Base-by-base conservation (phyloP, 108 stramenopile genomes). In the Stephanodiscus minutulus region DNA sequence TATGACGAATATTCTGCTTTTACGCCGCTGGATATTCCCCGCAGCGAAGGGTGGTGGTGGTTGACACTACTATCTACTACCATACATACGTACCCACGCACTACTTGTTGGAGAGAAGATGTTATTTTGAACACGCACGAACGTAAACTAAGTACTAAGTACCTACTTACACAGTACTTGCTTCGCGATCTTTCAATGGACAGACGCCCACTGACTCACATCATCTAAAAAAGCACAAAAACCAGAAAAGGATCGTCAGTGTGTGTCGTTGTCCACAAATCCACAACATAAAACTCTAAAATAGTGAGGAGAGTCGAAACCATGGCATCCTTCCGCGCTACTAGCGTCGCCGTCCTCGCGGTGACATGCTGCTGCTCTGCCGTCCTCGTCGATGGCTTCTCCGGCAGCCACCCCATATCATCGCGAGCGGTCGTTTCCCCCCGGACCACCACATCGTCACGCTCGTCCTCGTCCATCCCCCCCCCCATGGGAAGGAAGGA, bases 291-390 rank as follows among this genome's bases (percentile, higher is more conserved):
- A n/a, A 52, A 20, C 20, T 5, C 5, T 55, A 25, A 2, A 55
- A 0, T 7, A 55, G 50, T 24, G 22, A 15, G 15, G 7, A 15
- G 20, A 20, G 50, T 11, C 22, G 22, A 29, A 49, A 37, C 28
- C 64, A 66, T 66, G 65, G 20, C 49, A 25, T 52, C 49, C 52
- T 54, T 53, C 65, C 65, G 65, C 33, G 15, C 65, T 29, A 52
- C 65, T 3, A 20, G 50, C 49, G 11, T 66, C 9, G 65, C 52
- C 50, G 29, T 53, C 28, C 33, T 66, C 27, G 27, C 12, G 36
- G 39, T 39, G 17, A 29, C 57, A 33, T 58, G 36, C 20, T 58
- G 36, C 20, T 27, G 20, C 21, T 22, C 37, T 0, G 13, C 25
- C 57, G 1, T 33, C 31, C 29, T 28, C 57, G 29, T 28, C 33